These are phyloP conservation scores for Setaria viridis DNA, from an alignment of 202 grass and related monocot species.

Conservation along the genomic window DNA sequence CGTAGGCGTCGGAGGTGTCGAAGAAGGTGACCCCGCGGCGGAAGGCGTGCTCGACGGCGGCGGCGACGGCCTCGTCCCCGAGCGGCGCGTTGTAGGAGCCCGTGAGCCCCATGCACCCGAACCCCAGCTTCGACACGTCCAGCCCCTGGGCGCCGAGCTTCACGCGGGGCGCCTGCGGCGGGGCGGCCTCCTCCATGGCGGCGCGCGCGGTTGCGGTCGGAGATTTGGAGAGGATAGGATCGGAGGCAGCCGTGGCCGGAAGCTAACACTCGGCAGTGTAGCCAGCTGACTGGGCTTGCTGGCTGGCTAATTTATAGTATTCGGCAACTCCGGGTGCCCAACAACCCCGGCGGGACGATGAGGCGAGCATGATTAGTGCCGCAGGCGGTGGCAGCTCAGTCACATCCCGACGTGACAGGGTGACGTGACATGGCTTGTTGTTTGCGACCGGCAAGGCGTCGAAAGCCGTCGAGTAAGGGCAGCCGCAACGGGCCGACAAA, in stretches of 20 bases:
- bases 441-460: neutral
- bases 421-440: neutral
- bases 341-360: neutral
- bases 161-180: conserved; percentile 44
- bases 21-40: conserved; percentile 80
- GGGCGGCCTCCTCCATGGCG: conserved; percentile 30
- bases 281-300: no score
- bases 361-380: neutral
- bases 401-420: neutral
- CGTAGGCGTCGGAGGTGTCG: conserved; percentile 83
- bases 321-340: no score
- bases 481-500: no score
- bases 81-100: conserved; percentile 64
- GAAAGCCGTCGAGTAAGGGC: no score
- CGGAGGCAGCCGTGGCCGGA: neutral
- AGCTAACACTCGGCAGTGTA: neutral
- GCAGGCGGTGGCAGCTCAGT: neutral
- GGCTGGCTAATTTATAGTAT: no score
- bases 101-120: conserved; percentile 77
- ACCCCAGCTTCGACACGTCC: conserved; percentile 79
- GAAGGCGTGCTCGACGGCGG: conserved; percentile 71
- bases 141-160: conserved; percentile 69
- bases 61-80: conserved; percentile 48
- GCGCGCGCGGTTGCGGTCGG: neutral
- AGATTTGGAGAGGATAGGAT: neutral